Base-by-base conservation (phyloP, 1,284 basidiomycete genomes). In the Volvariella surrecta region DNA sequence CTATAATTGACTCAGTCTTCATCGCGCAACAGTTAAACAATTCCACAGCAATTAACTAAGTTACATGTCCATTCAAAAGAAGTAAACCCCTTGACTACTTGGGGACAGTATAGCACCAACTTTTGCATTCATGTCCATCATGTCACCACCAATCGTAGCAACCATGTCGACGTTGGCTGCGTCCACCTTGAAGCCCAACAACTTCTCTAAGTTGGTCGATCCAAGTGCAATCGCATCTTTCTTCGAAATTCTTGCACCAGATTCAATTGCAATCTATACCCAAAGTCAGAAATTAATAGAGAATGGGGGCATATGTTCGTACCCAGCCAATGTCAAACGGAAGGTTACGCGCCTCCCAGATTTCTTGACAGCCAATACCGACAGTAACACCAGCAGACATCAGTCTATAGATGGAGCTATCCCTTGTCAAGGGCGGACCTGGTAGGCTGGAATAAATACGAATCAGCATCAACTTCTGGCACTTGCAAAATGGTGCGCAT, bases 321-420 rank as follows among this genome's bases (percentile, higher is more conserved):
- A 79, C 79, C 82, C 82, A 86, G 15, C 75, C 80, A 28, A 79
- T 64, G 50, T 89, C 85, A 57, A 86, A 86, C 4, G 82, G 71
- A 3, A 82, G 68, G 50, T 83, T 84, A 7, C 79, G 65, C 0
- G 79, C 79, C 50, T 73, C 69, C 77, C 82, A 89, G n/a, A 69
- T 68, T 22, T 76, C 68, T 37, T 66, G 79, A 20, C 88, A 62
- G 0, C 77, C 87, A 35, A 94, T 61, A 1, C 79, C 91, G 37
- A 93, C 84, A 0, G 71, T 79, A 17, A 94, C 82, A 31, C 82
- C 82, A 42, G 82, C 73, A 2, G 65, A 59, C 18, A 82, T 62
- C 10, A 95, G 68, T 40, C 69, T 69, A 6, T 72, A 64, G n/a
- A 89, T 65, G 2, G 81, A 73, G 28, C 76, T 87, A 35, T 83